Evolutionary conservation across 202 grass and related monocot genomes (phyloP), one percentile per base, ranked within the genome.

Genomic region (Carex sylvatica): DNA sequence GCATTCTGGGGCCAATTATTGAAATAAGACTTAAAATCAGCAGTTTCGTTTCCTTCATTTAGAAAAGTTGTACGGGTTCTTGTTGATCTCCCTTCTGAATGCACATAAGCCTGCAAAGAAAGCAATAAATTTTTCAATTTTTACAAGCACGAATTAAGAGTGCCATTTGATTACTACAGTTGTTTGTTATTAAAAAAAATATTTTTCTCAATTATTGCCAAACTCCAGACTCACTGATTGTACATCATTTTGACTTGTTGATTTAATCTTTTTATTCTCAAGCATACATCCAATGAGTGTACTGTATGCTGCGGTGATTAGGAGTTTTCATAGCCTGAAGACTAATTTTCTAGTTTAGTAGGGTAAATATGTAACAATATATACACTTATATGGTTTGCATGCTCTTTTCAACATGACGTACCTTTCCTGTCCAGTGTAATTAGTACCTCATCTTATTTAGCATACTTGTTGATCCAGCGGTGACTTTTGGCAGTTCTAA

Each of bases 11-110:
- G 84, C 93, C 93, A 95, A 86, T 82, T 71, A 65, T 83, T 88
- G 84, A 95, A 92, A 61, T 85, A 85, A 70, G 84, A 42, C 86
- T 85, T 95, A 78, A 95, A 95, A 22, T 90, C 85, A 16, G n/a
- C 49, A 70, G 82, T 78, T 90, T 95, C 93, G 49, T 89, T 85
- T 47, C 88, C 93, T 90, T 95, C 93, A 56, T 88, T 88, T 85
- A 90, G 59, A 83, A 95, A 88, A 82, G 89, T 79, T 5, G 86
- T 86, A 65, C 20, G 84, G 22, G 66, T 79, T 2, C 69, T 85
- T 20, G 63, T 79, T 63, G 90, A 87, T 40, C 88, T 92, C 14
- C 82, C 88, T 81, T 88, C 84, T 58, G 74, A 88, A 72, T 85
- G 84, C 44, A 92, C 78, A 86, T 90, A 92, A 65, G 84, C 88